These are phyloP conservation scores for Phytophthora citrophthora DNA, from an alignment of 352 stramenopile species.

Conservation along the genomic window DNA sequence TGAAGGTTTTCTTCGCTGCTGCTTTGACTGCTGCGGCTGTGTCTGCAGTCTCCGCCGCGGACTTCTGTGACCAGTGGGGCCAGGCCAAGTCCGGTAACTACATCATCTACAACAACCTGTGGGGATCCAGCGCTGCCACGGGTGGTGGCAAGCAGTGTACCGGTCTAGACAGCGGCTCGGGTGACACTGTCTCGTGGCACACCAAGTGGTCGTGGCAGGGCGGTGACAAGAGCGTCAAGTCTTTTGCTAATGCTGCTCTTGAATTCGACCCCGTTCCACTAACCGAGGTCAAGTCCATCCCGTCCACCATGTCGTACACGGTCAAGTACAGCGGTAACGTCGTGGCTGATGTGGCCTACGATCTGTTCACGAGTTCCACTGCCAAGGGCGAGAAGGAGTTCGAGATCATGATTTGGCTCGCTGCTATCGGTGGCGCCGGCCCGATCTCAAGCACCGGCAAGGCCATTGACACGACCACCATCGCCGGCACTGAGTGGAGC, in stretches of 20 bases:
- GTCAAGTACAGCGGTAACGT: constrained; percentile 41
- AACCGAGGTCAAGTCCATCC: constrained; percentile 45
- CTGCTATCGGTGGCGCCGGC: constrained; percentile 38
- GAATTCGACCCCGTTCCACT: constrained; percentile 46
- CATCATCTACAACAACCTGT: constrained; percentile 66
- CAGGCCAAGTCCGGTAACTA: constrained; percentile 35
- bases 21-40: constrained; percentile 25
- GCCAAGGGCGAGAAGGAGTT: constrained; percentile 43
- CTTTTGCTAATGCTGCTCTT: constrained; percentile 49
- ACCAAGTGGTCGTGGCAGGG: constrained; percentile 48
- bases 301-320: constrained; percentile 46
- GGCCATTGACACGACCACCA: constrained; percentile 35
- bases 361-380: constrained; percentile 48
- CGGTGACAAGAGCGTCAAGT: constrained; percentile 44
- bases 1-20: constrained; percentile 37
- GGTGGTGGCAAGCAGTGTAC: constrained; percentile 50
- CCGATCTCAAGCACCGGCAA: constrained; percentile 46
- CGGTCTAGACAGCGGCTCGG: constrained; percentile 35
- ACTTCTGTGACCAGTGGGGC: constrained; percentile 53
- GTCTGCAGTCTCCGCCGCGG: constrained; percentile 16
- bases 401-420: constrained; percentile 58
- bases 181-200: constrained; percentile 45
- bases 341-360: constrained; percentile 46
- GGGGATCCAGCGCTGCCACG: constrained; percentile 27
- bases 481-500: constrained; percentile 34